Evolutionary conservation across 805 yeast species (phyloP).

Genomic region (Metschnikowia chrysomelidarum): DNA sequence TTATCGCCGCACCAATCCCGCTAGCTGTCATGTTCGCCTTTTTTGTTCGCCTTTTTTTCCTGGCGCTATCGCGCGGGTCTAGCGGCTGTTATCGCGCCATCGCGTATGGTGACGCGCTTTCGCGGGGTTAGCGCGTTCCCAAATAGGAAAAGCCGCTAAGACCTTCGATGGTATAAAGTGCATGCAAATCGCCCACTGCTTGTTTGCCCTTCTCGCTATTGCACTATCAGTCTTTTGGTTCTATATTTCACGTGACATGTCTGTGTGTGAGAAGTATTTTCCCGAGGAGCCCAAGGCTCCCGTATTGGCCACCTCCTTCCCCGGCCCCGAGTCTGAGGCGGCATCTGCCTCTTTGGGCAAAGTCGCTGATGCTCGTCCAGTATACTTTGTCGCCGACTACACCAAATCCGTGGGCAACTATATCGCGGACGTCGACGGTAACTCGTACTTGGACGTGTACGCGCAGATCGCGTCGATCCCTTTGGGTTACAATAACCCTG

Average conservation of each 20-base stretch:
- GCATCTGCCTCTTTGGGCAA: constrained; percentile 53
- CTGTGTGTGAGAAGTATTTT: constrained; percentile 57
- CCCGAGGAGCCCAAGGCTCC: constrained; percentile 83
- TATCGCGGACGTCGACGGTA: constrained; percentile 78
- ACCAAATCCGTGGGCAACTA: constrained; percentile 75
- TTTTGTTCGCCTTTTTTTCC: no score
- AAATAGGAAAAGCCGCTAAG: constrained; percentile 2
- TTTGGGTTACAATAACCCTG: constrained; percentile 84
- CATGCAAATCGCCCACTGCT: no score
- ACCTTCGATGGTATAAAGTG: no score
- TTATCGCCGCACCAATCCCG: no score
- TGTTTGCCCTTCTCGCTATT: no score
- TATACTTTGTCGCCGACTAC: constrained; percentile 75
- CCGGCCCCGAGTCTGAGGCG: constrained; percentile 70
- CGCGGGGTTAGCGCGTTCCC: no score
- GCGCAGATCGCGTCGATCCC: constrained; percentile 86
- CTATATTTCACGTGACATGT: no score
- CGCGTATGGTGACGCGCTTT: no score
- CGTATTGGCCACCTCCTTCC: constrained; percentile 56
- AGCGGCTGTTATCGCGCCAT: no score
- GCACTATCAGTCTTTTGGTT: no score
- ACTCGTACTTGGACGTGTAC: constrained; percentile 68
- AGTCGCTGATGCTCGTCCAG: constrained; percentile 70
- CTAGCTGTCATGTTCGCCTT: no score
- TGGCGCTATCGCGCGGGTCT: no score